Conservation (phyloP, 371 early-diverging fungal genomes). For the Coemansia sp. region DNA sequence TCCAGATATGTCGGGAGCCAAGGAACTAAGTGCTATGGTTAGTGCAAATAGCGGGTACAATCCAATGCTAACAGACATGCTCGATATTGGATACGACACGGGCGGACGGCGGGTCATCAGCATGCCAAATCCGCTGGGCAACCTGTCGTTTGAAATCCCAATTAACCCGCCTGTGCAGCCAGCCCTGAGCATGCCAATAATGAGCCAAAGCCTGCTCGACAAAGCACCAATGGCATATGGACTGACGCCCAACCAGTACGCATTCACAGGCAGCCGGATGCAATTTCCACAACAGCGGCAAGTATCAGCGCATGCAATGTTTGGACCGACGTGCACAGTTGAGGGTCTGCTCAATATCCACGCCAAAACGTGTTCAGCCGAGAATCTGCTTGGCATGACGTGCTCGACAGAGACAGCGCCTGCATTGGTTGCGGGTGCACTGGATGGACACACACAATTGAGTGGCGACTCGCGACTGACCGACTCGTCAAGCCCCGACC, state of each 20-base stretch:
- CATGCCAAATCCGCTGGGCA: conserved; percentile 48
- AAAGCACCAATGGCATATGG: neutral
- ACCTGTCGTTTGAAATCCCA: conserved; percentile 37
- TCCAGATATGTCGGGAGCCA: conserved; percentile 2
- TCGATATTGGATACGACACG: conserved; percentile 34
- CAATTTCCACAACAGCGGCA: neutral
- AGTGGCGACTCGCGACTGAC: neutral
- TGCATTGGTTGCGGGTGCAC: neutral
- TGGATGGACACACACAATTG: neutral
- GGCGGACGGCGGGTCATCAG: conserved; percentile 43
- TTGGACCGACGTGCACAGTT: neutral
- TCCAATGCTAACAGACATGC: conserved; percentile 21
- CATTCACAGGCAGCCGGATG: neutral
- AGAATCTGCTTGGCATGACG: neutral
- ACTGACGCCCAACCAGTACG: neutral
- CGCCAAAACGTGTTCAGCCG: no score
- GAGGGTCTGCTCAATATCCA: neutral
- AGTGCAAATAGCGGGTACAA: neutral
- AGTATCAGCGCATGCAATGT: neutral
- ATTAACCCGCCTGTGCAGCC: conserved; percentile 35
- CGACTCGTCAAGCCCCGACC: conserved; percentile 15
- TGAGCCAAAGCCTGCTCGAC: neutral
- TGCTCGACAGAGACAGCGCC: neutral
- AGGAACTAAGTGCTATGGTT: neutral
- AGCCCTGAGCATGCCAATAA: conserved; percentile 11